Evolutionary conservation across 106 monocot genomes (phyloP).

Genomic region (Apostasia ramifera): DNA sequence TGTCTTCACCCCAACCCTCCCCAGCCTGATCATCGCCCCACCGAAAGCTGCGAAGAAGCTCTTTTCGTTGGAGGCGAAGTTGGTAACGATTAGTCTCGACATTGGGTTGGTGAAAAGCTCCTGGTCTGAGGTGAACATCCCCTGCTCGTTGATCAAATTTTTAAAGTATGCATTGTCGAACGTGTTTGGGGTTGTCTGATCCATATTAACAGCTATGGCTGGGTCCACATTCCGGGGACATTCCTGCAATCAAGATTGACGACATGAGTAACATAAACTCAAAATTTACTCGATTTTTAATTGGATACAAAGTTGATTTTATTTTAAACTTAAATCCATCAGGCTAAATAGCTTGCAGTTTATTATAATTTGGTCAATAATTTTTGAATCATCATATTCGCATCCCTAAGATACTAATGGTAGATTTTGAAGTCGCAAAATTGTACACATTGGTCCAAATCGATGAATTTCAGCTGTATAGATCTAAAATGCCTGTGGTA

Average conservation of each 20-base stretch:
- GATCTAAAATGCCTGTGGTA: too few species aligned
- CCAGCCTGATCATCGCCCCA: conserved; percentile 28
- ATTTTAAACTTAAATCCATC: too few species aligned
- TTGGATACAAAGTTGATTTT: too few species aligned
- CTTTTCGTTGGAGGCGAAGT: conserved; percentile 7
- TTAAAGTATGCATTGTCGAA: conserved; percentile 35
- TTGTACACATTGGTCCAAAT: too few species aligned
- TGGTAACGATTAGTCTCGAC: conserved; percentile 12
- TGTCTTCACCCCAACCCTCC: conserved; percentile 35
- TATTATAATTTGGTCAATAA: too few species aligned
- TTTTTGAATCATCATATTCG: too few species aligned
- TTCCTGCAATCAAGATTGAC: neutral
- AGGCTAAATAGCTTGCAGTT: too few species aligned
- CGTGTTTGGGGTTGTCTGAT: neutral
- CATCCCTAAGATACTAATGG: too few species aligned
- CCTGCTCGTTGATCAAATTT: conserved; percentile 18
- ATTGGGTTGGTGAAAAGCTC: conserved; percentile 12
- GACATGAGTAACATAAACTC: too few species aligned
- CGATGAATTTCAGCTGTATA: too few species aligned
- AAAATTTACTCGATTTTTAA: too few species aligned
- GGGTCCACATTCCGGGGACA: conserved; percentile 17
- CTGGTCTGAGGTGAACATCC: conserved; percentile 33
- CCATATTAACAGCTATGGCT: conserved; percentile 11
- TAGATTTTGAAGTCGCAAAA: too few species aligned
- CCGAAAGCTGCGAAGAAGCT: conserved; percentile 17